Conservation (phyloP, 2,329 filamentous ascomycete genomes). For the Coniella vitis region DNA sequence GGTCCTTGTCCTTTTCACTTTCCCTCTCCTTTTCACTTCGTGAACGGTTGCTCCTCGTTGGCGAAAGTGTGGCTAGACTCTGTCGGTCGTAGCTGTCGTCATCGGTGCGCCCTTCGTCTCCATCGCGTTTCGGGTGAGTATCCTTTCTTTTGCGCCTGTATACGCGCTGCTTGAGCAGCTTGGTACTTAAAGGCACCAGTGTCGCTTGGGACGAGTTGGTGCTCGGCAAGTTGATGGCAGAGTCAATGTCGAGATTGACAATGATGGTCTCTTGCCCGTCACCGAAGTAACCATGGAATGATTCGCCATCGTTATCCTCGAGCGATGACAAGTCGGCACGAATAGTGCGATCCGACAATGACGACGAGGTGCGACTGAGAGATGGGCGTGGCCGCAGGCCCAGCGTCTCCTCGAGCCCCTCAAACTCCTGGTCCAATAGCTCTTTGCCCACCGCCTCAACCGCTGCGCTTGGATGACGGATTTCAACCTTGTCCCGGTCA, state of each 20-base stretch:
- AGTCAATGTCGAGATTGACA: conserved; percentile 19
- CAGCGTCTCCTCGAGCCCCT: conserved; percentile 25
- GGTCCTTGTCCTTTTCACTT: conserved; percentile 17
- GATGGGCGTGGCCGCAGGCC: background rate
- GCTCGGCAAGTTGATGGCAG: conserved; percentile 15
- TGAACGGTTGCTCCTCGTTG: conserved; percentile 17
- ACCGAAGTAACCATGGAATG: conserved; percentile 4
- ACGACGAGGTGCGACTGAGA: conserved; percentile 7
- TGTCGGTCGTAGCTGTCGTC: background rate
- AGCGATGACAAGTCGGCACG: conserved; percentile 1
- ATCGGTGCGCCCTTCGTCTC: conserved; percentile 20
- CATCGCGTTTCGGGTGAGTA: conserved; percentile 24
- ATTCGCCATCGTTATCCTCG: conserved; percentile 1
- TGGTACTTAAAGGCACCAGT: conserved; percentile 28
- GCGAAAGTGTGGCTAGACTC: conserved; percentile 17
- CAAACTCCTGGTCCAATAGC: conserved; percentile 36
- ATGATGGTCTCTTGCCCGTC: conserved; percentile 13
- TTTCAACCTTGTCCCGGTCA: conserved; percentile 14
- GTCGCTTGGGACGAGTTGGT: conserved; percentile 17
- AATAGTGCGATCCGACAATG: conserved; percentile 2
- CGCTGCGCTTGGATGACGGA: conserved; percentile 31
- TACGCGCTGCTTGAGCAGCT: conserved; percentile 39
- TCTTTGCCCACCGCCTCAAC: conserved; percentile 47
- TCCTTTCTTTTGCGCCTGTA: conserved; percentile 31
- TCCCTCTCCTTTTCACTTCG: conserved; percentile 21